Percentiles rank a stretch among this genome's conserved stretches.
phyloP scores from a whole-genome alignment of 2,329 filamentous ascomycete genomes.

The Dactylonectria estremocensis region DNA sequence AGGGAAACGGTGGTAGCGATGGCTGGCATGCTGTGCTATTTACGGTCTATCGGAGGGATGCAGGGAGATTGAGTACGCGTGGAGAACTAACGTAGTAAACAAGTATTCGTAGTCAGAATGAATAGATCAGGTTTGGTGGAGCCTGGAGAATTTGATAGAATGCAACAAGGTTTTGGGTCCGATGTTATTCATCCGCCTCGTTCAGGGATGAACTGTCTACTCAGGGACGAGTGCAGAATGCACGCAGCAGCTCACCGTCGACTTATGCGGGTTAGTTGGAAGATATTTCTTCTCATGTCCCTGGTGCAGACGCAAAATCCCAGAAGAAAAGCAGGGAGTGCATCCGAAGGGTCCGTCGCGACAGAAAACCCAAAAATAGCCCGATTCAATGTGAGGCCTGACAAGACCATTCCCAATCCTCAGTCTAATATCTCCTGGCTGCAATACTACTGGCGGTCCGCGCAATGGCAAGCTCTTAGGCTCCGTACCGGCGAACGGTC shows the following conservation, averaged over 20 bases:
- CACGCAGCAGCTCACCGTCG: not conserved
- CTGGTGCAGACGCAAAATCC: slow-evolving; percentile 10
- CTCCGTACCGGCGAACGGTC: slow-evolving; percentile 24
- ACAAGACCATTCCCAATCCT: not conserved
- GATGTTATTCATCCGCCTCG: not conserved
- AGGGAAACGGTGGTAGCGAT: slow-evolving; percentile 25
- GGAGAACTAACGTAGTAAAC: slow-evolving; percentile 6
- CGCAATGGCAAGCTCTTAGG: slow-evolving; percentile 16
- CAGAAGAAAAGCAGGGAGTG: not conserved
- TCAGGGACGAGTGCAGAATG: not conserved
- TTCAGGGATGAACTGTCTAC: not conserved
- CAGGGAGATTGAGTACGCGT: slow-evolving; percentile 19
- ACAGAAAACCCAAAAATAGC: slow-evolving; percentile 30
- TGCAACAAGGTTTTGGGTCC: not conserved
- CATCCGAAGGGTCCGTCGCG: slow-evolving; percentile 18
- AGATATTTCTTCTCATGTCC: slow-evolving; percentile 3
- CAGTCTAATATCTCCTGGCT: slow-evolving; percentile 7
- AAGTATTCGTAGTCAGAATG: not conserved
- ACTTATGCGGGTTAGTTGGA: slow-evolving; percentile 3
- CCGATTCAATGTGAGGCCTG: not conserved
- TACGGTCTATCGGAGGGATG: slow-evolving; percentile 11
- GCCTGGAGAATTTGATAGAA: slow-evolving; percentile 1
- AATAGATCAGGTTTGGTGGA: slow-evolving; percentile 12
- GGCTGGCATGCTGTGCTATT: slow-evolving; percentile 29
- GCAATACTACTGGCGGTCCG: slow-evolving; percentile 4